Evolutionary conservation across 73 alveolate species (phyloP).

Genomic region (Tetrahymena malaccensis): DNA sequence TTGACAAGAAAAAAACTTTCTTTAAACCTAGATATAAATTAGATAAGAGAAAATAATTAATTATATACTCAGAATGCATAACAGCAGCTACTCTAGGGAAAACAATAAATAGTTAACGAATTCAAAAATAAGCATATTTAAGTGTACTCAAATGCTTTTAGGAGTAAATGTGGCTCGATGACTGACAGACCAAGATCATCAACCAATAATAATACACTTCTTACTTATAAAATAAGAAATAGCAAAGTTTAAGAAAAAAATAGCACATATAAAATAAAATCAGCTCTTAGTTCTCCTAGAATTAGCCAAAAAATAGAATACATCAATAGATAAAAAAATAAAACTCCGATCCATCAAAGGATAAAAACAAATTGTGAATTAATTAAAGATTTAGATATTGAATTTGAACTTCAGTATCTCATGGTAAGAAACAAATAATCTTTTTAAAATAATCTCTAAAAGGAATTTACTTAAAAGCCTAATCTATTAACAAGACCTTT

Average conservation of each 20-base stretch:
- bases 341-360: neutral
- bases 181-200: neutral
- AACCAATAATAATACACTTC: neutral
- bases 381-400: neutral
- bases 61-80: neutral
- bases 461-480: neutral
- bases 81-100: neutral
- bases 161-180: neutral
- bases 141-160: neutral
- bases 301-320: neutral
- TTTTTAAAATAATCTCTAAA: neutral
- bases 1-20: neutral
- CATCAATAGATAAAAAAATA: neutral
- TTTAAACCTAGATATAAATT: neutral
- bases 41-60: neutral
- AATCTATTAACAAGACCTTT: neutral
- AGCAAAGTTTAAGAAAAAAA: neutral
- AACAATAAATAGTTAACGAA: neutral
- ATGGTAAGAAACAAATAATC: neutral
- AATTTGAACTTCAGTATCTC: neutral
- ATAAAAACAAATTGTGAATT: neutral
- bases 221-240: neutral
- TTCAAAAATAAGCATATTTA: neutral
- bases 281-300: neutral
- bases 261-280: too few species aligned